Percentiles rank a stretch among this genome's conserved stretches.
Conservation (phyloP, 2,329 filamentous ascomycete genomes). For the Alternaria infectoria region DNA sequence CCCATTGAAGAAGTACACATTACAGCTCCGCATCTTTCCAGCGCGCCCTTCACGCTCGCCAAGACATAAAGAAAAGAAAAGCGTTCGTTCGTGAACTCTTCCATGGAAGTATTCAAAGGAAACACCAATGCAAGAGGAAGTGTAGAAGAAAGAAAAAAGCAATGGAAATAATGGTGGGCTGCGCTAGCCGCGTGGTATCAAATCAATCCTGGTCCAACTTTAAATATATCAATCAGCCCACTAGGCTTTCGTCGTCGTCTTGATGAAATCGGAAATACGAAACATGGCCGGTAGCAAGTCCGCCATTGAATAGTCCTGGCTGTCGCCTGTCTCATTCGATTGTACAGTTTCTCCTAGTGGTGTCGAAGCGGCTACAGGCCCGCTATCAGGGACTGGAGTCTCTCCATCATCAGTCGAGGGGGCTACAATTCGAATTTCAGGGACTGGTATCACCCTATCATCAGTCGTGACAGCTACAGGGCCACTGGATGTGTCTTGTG, state of each 20-base stretch:
- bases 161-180: conserved; percentile 5
- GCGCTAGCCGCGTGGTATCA: conserved; percentile 18
- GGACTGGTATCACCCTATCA: background rate
- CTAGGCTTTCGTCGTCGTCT: background rate
- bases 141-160: background rate
- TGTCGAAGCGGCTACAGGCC: background rate
- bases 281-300: background rate
- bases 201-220: background rate
- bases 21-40: background rate
- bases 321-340: background rate
- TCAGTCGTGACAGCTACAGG: background rate
- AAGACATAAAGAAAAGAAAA: background rate
- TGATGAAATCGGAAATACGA: background rate
- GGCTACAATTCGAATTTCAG: background rate
- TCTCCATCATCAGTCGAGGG: background rate
- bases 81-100: background rate
- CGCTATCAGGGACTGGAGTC: background rate
- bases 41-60: background rate
- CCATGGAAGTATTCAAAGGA: background rate
- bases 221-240: background rate
- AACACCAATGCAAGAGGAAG: conserved; percentile 1
- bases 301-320: background rate
- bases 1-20: background rate
- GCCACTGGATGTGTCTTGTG: background rate
- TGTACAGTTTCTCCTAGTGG: background rate